A percentile compares a stretch with the other conserved stretches of the same genome.
These are phyloP conservation scores for Sphagnum fallax DNA, from an alignment of 228 moss, liverwort and hornwort genomes.

Conservation along the genomic window DNA sequence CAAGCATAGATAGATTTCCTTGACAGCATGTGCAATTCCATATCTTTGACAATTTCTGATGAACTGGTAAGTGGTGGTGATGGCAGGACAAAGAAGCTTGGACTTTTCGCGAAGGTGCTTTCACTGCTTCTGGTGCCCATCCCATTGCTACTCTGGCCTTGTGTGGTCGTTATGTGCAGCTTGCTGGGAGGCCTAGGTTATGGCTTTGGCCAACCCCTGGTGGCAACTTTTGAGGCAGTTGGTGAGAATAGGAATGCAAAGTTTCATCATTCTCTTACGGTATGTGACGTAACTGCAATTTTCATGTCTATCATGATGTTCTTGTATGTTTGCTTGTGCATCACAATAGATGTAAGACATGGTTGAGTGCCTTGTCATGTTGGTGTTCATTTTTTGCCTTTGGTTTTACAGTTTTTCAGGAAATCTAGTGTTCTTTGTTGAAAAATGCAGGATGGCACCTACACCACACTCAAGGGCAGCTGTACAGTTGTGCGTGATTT, in stretches of 20 bases:
- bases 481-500: slow-evolving; percentile 83
- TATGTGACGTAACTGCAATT: slow-evolving; percentile 28
- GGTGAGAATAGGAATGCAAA: slow-evolving; percentile 45
- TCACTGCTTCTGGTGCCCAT: slow-evolving; percentile 53
- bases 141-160: slow-evolving; percentile 67
- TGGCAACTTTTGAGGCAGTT: slow-evolving; percentile 88
- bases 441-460: slow-evolving; percentile 64
- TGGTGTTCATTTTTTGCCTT: background rate
- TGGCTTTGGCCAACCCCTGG: slow-evolving; percentile 74
- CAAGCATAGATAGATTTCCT: background rate
- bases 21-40: background rate
- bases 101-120: slow-evolving; percentile 49
- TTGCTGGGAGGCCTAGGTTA: slow-evolving; percentile 74
- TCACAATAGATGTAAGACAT: background rate
- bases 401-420: background rate
- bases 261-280: slow-evolving; percentile 55
- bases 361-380: background rate
- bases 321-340: background rate
- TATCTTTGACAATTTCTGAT: background rate
- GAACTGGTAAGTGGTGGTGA: background rate
- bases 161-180: slow-evolving; percentile 44
- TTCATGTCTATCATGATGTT: background rate
- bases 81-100: slow-evolving; percentile 74
- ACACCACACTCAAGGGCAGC: slow-evolving; percentile 57
- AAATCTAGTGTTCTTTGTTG: too few species aligned